These are phyloP conservation scores for Alternaria atra DNA, from an alignment of 2,329 filamentous ascomycete species.

Conservation along the genomic window DNA sequence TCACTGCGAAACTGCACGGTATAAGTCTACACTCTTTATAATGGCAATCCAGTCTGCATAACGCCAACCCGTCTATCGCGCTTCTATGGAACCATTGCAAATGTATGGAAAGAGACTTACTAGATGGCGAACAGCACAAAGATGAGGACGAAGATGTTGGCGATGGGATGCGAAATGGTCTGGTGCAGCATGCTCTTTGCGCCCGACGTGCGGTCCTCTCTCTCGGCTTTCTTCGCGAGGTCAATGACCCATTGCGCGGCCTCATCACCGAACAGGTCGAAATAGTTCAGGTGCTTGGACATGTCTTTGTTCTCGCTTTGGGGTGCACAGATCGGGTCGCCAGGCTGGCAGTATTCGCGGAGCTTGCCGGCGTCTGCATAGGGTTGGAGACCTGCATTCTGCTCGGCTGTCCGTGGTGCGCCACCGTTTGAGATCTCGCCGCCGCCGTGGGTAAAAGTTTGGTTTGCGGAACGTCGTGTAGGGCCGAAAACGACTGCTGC, in stretches of 20 bases:
- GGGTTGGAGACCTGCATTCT: conserved; percentile 33
- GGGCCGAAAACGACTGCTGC: conserved; percentile 37
- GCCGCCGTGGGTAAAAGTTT: conserved; percentile 33
- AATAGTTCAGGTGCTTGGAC: conserved; percentile 68
- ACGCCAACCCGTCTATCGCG: conserved; percentile 10
- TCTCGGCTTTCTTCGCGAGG: conserved; percentile 28
- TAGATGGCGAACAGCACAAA: conserved; percentile 30
- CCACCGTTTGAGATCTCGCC: conserved; percentile 33
- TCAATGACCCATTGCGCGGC: conserved; percentile 34
- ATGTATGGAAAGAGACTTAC: conserved; percentile 27
- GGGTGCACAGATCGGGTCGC: conserved; percentile 69
- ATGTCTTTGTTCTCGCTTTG: conserved; percentile 59
- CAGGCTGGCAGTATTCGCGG: conserved; percentile 69
- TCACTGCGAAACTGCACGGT: conserved; percentile 28
- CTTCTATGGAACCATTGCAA: conserved; percentile 3
- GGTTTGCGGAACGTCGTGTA: conserved; percentile 36
- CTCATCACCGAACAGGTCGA: conserved; percentile 41
- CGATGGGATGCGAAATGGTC: conserved; percentile 34
- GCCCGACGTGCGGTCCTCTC: conserved; percentile 15
- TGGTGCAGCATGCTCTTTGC: conserved; percentile 30
- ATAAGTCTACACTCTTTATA: conserved; percentile 28
- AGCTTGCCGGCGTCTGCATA: conserved; percentile 58
- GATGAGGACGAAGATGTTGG: conserved; percentile 33
- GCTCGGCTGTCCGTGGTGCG: conserved; percentile 30
- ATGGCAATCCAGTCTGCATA: not conserved